Evolutionary conservation across 805 yeast species (phyloP).

Genomic region (Yarrowia osloensis): DNA sequence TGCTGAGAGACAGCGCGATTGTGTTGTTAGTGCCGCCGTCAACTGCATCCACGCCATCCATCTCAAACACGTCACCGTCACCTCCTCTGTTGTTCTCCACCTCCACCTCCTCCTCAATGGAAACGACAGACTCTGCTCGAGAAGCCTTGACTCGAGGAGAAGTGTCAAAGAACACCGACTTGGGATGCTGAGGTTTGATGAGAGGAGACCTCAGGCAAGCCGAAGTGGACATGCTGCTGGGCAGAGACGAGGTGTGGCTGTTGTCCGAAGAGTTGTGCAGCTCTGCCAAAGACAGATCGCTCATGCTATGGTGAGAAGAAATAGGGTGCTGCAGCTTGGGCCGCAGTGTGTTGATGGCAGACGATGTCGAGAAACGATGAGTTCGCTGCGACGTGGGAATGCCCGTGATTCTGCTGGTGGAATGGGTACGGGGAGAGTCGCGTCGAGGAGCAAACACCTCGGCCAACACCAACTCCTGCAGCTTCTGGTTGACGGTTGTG

Average conservation of each 20-base stretch:
- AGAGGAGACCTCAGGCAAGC: conserved; percentile 11
- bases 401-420: conserved; percentile 7
- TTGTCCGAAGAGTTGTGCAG: conserved; percentile 3
- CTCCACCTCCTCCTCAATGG: conserved; percentile 16
- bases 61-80: conserved; percentile 13
- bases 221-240: conserved; percentile 9
- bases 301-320: conserved; percentile 18
- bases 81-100: conserved; percentile 22
- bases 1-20: background rate
- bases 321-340: conserved; percentile 14
- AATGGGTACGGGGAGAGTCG: conserved; percentile 8
- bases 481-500: conserved; percentile 67
- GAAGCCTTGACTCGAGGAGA: conserved; percentile 15
- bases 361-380: conserved; percentile 19
- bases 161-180: conserved; percentile 16
- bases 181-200: background rate
- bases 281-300: conserved; percentile 19
- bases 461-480: conserved; percentile 67
- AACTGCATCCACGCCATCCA: conserved; percentile 14
- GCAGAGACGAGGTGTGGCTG: conserved; percentile 12
- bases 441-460: conserved; percentile 67
- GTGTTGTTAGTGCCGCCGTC: background rate
- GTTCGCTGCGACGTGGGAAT: conserved; percentile 26
- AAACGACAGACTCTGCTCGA: conserved; percentile 19
- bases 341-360: background rate